A percentile compares a stretch with the other conserved stretches of the same genome.
Evolutionary conservation across 805 yeast species (phyloP).

Genomic region (Candida jianshihensis): DNA sequence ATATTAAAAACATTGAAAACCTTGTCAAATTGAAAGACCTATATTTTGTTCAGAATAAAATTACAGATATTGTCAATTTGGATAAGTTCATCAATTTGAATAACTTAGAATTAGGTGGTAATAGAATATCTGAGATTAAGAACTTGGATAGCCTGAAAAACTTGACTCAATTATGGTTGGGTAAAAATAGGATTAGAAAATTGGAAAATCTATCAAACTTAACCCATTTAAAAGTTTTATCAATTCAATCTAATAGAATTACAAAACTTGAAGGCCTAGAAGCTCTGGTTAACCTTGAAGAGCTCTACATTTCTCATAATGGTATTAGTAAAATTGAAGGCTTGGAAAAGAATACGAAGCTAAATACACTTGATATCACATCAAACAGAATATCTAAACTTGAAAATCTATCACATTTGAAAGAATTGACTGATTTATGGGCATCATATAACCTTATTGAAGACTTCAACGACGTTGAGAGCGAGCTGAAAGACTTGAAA

Average conservation of each 20-base stretch:
- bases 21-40: constrained; percentile 57
- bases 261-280: constrained; percentile 79
- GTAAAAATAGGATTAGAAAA: constrained; percentile 69
- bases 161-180: constrained; percentile 82
- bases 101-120: constrained; percentile 89
- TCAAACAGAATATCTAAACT: constrained; percentile 60
- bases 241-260: constrained; percentile 83
- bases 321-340: constrained; percentile 71
- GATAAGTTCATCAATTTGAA: constrained; percentile 47
- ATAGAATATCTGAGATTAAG: constrained; percentile 55
- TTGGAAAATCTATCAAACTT: constrained; percentile 58
- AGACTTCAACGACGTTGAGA: constrained; percentile 60
- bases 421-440: constrained; percentile 86
- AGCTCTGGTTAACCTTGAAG: constrained; percentile 64
- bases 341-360: constrained; percentile 58
- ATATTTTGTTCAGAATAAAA: constrained; percentile 85
- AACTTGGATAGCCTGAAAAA: constrained; percentile 47
- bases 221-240: constrained; percentile 60
- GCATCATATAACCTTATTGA: constrained; percentile 71
- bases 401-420: constrained; percentile 58
- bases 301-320: constrained; percentile 83
- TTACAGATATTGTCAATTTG: constrained; percentile 62
- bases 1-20: constrained; percentile 69
- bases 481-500: constrained; percentile 54
- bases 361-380: constrained; percentile 75